These are phyloP conservation scores for Puccinia hordei DNA, from an alignment of 1,284 basidiomycete species.

Conservation along the genomic window DNA sequence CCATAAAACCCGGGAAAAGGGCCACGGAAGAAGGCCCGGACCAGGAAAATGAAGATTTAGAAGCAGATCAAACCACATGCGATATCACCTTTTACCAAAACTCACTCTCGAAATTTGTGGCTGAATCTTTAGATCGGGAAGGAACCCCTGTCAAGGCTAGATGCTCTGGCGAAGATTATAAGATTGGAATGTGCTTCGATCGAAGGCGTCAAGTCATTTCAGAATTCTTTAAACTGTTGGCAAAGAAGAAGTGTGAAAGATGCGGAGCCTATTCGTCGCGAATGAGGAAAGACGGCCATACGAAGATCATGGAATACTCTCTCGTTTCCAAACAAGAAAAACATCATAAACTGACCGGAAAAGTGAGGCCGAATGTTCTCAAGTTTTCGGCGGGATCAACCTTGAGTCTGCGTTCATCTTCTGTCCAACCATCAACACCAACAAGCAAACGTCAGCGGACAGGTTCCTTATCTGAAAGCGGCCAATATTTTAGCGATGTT, in stretches of 20 bases:
- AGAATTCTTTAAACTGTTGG: slow-evolving; percentile 76
- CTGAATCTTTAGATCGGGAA: slow-evolving; percentile 66
- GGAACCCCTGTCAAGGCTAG: slow-evolving; percentile 53
- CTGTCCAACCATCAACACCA: background rate
- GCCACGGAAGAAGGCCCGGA: slow-evolving; percentile 55
- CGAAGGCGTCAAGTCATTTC: slow-evolving; percentile 78
- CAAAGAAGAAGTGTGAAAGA: slow-evolving; percentile 55
- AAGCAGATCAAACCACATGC: slow-evolving; percentile 64
- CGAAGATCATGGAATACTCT: slow-evolving; percentile 92
- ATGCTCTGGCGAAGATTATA: slow-evolving; percentile 74
- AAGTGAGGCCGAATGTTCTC: slow-evolving; percentile 64
- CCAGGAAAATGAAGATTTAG: slow-evolving; percentile 58
- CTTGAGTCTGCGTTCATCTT: slow-evolving; percentile 13
- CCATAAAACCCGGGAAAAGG: slow-evolving; percentile 52
- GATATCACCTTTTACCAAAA: slow-evolving; percentile 68
- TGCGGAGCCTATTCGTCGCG: slow-evolving; percentile 40
- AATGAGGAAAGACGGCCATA: slow-evolving; percentile 85
- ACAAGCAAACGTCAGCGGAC: slow-evolving; percentile 9
- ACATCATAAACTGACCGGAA: slow-evolving; percentile 66
- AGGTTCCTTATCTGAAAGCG: background rate
- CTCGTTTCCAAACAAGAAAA: slow-evolving; percentile 77
- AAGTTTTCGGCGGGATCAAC: slow-evolving; percentile 1
- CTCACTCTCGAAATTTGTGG: slow-evolving; percentile 71
- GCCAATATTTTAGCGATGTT: background rate
- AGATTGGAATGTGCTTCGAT: slow-evolving; percentile 83